Evolutionary conservation across 2,329 filamentous ascomycete genomes (phyloP).

Genomic region (Phialophora verrucosa): DNA sequence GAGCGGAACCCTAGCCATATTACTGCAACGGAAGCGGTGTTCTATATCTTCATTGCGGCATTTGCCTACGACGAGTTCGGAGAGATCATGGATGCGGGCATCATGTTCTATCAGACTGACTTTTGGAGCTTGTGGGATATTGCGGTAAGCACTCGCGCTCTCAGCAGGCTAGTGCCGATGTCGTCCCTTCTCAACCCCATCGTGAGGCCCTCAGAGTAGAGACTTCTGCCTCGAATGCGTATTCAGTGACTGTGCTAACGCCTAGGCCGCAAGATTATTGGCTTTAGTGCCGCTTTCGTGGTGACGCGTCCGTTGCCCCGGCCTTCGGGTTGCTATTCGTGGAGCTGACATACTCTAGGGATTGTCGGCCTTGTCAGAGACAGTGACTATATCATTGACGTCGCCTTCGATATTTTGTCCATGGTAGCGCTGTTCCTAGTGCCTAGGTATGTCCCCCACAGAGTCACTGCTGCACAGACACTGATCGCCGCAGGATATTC

Average conservation of each 20-base stretch:
- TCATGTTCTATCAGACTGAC: conserved; percentile 82
- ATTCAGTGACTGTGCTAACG: background rate
- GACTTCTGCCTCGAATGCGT: background rate
- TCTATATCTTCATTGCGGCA: conserved; percentile 85
- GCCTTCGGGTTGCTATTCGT: conserved; percentile 18
- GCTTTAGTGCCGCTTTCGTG: conserved; percentile 73
- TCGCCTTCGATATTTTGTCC: conserved; percentile 86
- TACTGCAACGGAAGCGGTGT: conserved; percentile 70
- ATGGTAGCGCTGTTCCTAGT: conserved; percentile 89
- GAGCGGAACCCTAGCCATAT: conserved; percentile 71
- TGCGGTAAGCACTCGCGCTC: conserved; percentile 43
- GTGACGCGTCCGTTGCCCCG: conserved; percentile 65
- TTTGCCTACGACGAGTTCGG: conserved; percentile 88
- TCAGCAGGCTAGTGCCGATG: background rate
- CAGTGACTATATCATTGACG: conserved; percentile 69
- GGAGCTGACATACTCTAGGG: conserved; percentile 52
- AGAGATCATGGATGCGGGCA: conserved; percentile 83
- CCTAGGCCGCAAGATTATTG: conserved; percentile 61
- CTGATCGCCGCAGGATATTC: conserved; percentile 66
- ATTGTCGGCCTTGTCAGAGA: conserved; percentile 68
- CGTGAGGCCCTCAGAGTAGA: background rate
- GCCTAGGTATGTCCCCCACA: conserved; percentile 59
- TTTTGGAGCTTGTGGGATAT: conserved; percentile 80
- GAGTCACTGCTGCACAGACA: conserved; percentile 13
- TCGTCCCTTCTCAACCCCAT: background rate